Percentiles rank a stretch among this genome's conserved stretches.
Evolutionary conservation across 768 basidiomycete species (phyloP).

Genomic region (Kwoniella pini): DNA sequence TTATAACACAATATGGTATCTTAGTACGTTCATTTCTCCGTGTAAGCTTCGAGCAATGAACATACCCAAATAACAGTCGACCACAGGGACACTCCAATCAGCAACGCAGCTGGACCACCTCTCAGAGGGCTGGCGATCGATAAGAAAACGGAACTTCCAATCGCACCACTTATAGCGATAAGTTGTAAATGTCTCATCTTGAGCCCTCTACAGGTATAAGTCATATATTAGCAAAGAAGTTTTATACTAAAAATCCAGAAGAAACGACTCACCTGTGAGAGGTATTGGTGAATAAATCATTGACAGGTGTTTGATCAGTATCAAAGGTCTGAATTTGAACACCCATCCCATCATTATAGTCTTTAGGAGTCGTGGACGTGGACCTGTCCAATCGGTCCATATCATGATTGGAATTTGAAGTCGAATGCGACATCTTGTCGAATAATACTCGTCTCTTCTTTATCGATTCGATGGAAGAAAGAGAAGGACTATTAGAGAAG

Average conservation of each 20-base stretch:
- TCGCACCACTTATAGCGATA: conserved; percentile 25
- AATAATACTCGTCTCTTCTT: too few species aligned
- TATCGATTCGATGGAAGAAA: too few species aligned
- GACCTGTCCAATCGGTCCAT: too few species aligned
- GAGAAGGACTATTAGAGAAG: too few species aligned
- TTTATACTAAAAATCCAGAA: background rate
- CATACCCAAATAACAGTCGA: conserved; percentile 11
- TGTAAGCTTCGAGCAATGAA: background rate
- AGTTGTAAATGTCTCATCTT: conserved; percentile 24
- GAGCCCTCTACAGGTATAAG: conserved; percentile 7
- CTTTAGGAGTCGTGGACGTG: background rate
- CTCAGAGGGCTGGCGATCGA: conserved; percentile 18
- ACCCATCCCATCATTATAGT: background rate
- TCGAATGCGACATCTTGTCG: too few species aligned
- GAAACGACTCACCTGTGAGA: background rate
- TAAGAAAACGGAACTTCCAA: conserved; percentile 21
- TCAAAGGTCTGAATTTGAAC: conserved; percentile 1
- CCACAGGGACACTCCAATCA: conserved; percentile 25
- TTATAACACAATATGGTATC: background rate
- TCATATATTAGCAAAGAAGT: background rate
- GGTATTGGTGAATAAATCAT: background rate
- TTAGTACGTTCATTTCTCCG: background rate
- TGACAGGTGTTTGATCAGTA: background rate
- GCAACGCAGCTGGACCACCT: conserved; percentile 18
- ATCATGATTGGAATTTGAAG: too few species aligned